Percentiles rank a stretch among this genome's conserved stretches.
phyloP scores from a whole-genome alignment of 2,329 filamentous ascomycete genomes.

The Alternaria infectoria region DNA sequence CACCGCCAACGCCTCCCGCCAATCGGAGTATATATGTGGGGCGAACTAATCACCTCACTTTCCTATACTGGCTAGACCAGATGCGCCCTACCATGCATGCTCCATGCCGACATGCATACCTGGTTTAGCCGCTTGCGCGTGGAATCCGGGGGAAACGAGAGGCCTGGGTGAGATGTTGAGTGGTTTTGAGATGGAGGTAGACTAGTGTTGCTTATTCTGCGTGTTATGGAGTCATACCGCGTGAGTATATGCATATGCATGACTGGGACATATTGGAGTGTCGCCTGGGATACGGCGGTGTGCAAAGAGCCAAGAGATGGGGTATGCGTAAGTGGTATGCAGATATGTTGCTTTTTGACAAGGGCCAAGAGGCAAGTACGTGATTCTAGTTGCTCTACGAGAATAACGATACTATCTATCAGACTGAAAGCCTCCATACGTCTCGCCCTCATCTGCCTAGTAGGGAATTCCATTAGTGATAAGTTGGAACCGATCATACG shows the following conservation, averaged over 20 bases:
- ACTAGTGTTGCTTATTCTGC: background rate
- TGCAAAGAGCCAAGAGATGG: background rate
- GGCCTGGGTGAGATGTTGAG: background rate
- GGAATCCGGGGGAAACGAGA: background rate
- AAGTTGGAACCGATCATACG: conserved; percentile 98
- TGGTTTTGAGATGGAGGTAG: background rate
- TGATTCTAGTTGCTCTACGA: background rate
- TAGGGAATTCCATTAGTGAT: conserved; percentile 98
- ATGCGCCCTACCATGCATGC: conserved; percentile 1
- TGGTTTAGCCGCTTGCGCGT: background rate
- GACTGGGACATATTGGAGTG: background rate
- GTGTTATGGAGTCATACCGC: background rate
- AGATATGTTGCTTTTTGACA: background rate
- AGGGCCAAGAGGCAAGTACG: background rate
- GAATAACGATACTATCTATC: background rate
- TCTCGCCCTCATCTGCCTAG: conserved; percentile 51
- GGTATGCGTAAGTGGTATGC: background rate
- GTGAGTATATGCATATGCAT: background rate
- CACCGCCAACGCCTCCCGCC: background rate
- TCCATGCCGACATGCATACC: background rate
- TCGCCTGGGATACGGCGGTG: background rate
- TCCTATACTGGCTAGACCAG: background rate
- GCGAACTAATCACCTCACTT: background rate
- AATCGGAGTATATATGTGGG: conserved; percentile 1
- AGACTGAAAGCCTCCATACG: background rate